Evolutionary conservation across 495 filamentous ascomycete species (phyloP).

Genomic region (Amphirosellinia nigrospora): DNA sequence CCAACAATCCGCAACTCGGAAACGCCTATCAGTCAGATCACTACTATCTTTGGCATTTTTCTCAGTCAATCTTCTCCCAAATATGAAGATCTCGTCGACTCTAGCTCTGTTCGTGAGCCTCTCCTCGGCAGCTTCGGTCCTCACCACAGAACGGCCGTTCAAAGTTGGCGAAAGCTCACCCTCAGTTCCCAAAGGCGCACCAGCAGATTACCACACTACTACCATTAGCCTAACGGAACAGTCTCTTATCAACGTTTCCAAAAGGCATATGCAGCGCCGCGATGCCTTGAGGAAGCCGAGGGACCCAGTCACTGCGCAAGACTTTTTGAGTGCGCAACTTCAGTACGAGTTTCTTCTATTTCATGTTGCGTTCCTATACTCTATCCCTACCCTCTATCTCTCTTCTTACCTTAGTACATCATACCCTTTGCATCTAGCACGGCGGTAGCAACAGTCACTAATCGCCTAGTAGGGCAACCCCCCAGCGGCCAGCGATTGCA

Average conservation of each 20-base stretch:
- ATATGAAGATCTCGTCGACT: slow-evolving; percentile 44
- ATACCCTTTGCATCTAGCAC: background rate
- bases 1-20: slow-evolving; percentile 4
- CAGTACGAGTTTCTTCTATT: slow-evolving; percentile 37
- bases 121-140: slow-evolving; percentile 32
- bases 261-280: slow-evolving; percentile 26
- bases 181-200: slow-evolving; percentile 29
- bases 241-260: slow-evolving; percentile 28
- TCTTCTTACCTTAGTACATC: background rate
- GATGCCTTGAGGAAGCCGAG: slow-evolving; percentile 31
- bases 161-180: background rate
- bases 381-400: background rate
- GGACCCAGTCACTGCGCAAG: slow-evolving; percentile 29
- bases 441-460: background rate
- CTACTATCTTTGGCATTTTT: slow-evolving; percentile 28
- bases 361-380: background rate
- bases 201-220: slow-evolving; percentile 34
- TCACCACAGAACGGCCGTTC: slow-evolving; percentile 22
- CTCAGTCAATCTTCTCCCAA: slow-evolving; percentile 19
- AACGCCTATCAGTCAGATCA: slow-evolving; percentile 31
- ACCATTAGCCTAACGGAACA: slow-evolving; percentile 32
- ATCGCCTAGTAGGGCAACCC: slow-evolving; percentile 34
- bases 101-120: slow-evolving; percentile 41
- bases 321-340: slow-evolving; percentile 49
- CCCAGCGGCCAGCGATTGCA: slow-evolving; percentile 43